Conservation (phyloP, 1,284 basidiomycete genomes). For the Heliocybe sulcata region DNA sequence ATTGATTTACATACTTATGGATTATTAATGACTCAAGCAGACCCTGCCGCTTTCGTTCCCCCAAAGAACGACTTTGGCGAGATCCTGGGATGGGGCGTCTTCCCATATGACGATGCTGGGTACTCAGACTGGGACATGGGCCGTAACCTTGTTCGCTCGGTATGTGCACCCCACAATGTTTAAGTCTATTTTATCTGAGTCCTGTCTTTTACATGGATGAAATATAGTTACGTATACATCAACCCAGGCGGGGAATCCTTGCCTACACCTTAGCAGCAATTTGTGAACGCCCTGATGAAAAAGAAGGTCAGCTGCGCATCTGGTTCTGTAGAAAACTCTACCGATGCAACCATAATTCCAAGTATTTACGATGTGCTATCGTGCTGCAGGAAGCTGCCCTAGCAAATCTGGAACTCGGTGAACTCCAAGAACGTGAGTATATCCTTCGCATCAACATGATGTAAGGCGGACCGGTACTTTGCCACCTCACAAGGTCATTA, state of each 20-base stretch:
- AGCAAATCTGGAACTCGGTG: slow-evolving; percentile 13
- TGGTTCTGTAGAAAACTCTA: too few relatives aligned
- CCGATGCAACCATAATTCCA: too few relatives aligned
- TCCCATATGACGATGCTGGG: slow-evolving; percentile 3
- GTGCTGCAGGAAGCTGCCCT: slow-evolving; percentile 11
- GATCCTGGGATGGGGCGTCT: slow-evolving; percentile 19
- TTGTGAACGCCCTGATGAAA: background rate
- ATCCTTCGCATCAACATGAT: slow-evolving; percentile 13
- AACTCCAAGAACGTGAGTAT: slow-evolving; percentile 18
- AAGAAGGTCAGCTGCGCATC: background rate
- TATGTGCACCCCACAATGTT: too few relatives aligned
- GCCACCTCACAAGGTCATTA: background rate
- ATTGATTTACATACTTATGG: too few relatives aligned
- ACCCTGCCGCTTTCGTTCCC: slow-evolving; percentile 14
- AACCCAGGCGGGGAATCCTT: background rate
- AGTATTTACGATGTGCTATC: too few relatives aligned
- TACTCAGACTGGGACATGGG: background rate
- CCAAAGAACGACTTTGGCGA: slow-evolving; percentile 15
- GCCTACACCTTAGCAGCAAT: background rate
- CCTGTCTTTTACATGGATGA: too few relatives aligned
- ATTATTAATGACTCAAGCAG: too few relatives aligned
- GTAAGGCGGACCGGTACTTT: slow-evolving; percentile 7
- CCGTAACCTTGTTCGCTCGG: too few relatives aligned
- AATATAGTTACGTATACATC: too few relatives aligned
- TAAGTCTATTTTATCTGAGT: too few relatives aligned